phyloP scores from a whole-genome alignment of 2,329 filamentous ascomycete genomes.

The Sclerotinia subarctica region DNA sequence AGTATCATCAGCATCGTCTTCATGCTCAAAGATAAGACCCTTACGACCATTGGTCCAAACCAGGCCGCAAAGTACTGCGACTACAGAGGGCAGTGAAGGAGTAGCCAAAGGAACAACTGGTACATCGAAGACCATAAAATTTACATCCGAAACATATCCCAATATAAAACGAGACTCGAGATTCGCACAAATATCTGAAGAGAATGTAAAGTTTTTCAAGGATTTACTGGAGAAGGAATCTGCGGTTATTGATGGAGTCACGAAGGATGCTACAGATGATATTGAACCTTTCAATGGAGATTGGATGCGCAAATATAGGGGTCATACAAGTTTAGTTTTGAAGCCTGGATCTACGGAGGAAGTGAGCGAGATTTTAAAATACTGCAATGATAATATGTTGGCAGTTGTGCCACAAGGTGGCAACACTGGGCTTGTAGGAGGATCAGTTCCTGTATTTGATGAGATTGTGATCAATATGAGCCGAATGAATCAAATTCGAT shows the following conservation, averaged over 20 bases:
- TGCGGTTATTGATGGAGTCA: slow-evolving; percentile 81
- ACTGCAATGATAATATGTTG: slow-evolving; percentile 90
- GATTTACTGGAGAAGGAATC: slow-evolving; percentile 73
- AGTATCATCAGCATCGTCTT: slow-evolving; percentile 22
- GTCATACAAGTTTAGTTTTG: slow-evolving; percentile 81
- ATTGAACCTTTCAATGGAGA: slow-evolving; percentile 91
- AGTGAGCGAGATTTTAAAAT: slow-evolving; percentile 85
- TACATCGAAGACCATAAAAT: slow-evolving; percentile 54
- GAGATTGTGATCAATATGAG: slow-evolving; percentile 92
- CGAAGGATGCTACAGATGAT: slow-evolving; percentile 70
- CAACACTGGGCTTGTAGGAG: slow-evolving; percentile 93
- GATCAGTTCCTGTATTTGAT: slow-evolving; percentile 94
- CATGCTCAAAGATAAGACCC: slow-evolving; percentile 20
- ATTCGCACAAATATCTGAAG: slow-evolving; percentile 69
- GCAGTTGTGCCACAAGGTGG: slow-evolving; percentile 96
- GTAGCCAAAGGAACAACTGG: slow-evolving; percentile 33
- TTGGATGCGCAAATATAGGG: slow-evolving; percentile 99
- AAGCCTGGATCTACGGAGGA: slow-evolving; percentile 82
- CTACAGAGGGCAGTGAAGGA: slow-evolving; percentile 33
- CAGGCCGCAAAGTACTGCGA: slow-evolving; percentile 37
- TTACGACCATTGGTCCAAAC: slow-evolving; percentile 30
- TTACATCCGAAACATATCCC: slow-evolving; percentile 84
- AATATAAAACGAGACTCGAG: slow-evolving; percentile 74
- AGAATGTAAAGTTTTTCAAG: slow-evolving; percentile 82
- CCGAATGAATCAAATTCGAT: slow-evolving; percentile 86